These are phyloP conservation scores for Teunomyces pallodes DNA, from an alignment of 805 yeast species.

Conservation along the genomic window DNA sequence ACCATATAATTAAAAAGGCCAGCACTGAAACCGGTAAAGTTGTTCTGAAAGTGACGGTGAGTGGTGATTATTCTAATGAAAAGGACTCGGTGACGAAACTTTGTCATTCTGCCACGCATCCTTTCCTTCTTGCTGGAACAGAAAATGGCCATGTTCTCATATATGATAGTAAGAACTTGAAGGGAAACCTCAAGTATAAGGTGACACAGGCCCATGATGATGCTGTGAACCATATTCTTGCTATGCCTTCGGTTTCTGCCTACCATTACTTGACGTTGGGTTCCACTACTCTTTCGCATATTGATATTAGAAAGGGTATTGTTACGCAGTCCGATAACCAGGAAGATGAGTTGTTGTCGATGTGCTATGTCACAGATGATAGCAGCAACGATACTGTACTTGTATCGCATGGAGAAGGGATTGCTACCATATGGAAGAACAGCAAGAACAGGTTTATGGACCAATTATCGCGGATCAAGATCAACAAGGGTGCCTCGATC, in stretches of 20 bases:
- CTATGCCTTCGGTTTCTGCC: constrained; percentile 66
- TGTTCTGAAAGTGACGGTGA: constrained; percentile 44
- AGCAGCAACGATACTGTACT: constrained; percentile 58
- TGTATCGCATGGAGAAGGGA: constrained; percentile 91
- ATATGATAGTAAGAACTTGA: constrained; percentile 55
- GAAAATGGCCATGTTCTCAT: constrained; percentile 71
- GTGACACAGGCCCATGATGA: constrained; percentile 67
- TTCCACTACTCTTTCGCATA: constrained; percentile 72
- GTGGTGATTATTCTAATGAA: constrained; percentile 16
- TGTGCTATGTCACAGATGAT: constrained; percentile 60
- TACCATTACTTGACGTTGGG: constrained; percentile 81
- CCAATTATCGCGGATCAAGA: constrained; percentile 73
- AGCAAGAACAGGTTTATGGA: constrained; percentile 66
- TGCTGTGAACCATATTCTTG: constrained; percentile 70
- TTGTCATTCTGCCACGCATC: constrained; percentile 44
- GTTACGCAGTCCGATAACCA: constrained; percentile 77
- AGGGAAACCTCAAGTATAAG: constrained; percentile 41
- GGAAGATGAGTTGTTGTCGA: constrained; percentile 85
- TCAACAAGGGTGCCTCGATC: constrained; percentile 67
- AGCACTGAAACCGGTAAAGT: constrained; percentile 73
- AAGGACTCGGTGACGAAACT: constrained; percentile 42
- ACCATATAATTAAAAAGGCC: constrained; percentile 75
- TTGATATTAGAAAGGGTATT: constrained; percentile 75
- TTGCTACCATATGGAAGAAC: constrained; percentile 82
- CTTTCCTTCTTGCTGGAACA: constrained; percentile 55